Evolutionary conservation across 208 protist species (phyloP), one percentile per base, ranked within the genome.

Genomic region (Leishmania aethiopica): DNA sequence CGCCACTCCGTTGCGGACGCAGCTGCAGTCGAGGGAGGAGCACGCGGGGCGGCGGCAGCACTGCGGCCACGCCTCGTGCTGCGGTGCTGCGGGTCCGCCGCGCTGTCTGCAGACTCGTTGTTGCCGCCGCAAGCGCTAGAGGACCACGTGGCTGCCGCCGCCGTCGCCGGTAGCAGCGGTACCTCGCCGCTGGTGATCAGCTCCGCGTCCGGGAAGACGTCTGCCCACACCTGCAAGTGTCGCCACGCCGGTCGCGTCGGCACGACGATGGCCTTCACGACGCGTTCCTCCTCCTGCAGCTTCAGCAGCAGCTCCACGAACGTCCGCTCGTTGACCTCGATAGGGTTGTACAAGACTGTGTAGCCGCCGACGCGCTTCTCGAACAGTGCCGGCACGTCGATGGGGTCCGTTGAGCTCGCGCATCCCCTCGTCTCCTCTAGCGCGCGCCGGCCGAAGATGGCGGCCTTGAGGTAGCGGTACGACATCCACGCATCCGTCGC

Each of bases 341-440:
- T 89, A 11, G 94, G 94, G 87, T 96, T 97, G 87, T 97, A 97
- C 57, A 96, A 82, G 15, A 94, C 91, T 11, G 93, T 96, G 87
- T 93, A 93, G 81, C 81, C 90, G 37, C 93, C 93, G 7, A 73
- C 17, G 35, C 84, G 74, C 59, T 84, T 60, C 45, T 87, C 82
- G 53, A 93, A 88, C 40, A 86, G 75, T 7, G 82, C 59, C 2
- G 81, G 35, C 2, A 40, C 83, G 67, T 86, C 78, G 2, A 78
- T 35, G 75, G 70, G 32, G 71, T 66, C 28, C 55, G 76, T 47
- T 13, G 75, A 45, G 66, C 60, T 82, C 25, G 6, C n/a, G 2
- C 19, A 32, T 72, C 75, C 76, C 79, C 71, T 55, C 73, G 77
- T 55, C 19, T 81, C 70, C 69, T 71, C 11, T n/a, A 77, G 72